Percentiles rank a stretch among this genome's conserved stretches.
phyloP scores from a whole-genome alignment of 1,284 basidiomycete genomes.

The Xerocomus tenax region DNA sequence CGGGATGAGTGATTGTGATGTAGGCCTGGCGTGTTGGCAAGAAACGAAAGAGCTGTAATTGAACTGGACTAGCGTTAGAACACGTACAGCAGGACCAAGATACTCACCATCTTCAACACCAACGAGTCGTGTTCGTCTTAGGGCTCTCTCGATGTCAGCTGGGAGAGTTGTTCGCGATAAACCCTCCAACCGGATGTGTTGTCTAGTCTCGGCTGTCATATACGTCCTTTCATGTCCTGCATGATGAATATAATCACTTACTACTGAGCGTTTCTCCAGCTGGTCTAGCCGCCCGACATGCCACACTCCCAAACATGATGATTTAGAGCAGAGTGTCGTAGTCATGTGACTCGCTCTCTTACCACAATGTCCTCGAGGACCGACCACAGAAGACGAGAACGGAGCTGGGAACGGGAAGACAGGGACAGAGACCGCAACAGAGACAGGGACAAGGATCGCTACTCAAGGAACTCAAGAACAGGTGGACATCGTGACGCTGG shows the following conservation, averaged over 20 bases:
- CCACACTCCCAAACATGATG: conserved; percentile 18
- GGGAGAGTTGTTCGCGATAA: conserved; percentile 48
- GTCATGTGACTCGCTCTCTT: conserved; percentile 26
- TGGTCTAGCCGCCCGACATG: conserved; percentile 12
- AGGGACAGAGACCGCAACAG: conserved; percentile 37
- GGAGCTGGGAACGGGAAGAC: conserved; percentile 60
- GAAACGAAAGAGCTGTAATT: conserved; percentile 53
- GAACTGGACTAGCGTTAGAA: conserved; percentile 36
- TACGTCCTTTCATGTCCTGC: conserved; percentile 7
- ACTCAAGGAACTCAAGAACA: conserved; percentile 30
- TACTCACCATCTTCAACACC: conserved; percentile 47
- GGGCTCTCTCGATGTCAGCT: conserved; percentile 47
- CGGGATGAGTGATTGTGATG: conserved; percentile 43
- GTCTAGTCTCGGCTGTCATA: conserved; percentile 22
- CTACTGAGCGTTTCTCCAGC: conserved; percentile 12
- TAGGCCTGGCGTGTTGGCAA: conserved; percentile 48
- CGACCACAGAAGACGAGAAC: conserved; percentile 53
- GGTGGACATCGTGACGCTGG: conserved; percentile 38
- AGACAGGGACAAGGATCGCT: conserved; percentile 27
- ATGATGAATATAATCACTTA: conserved; percentile 12
- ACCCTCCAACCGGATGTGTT: conserved; percentile 39
- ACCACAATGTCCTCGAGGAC: conserved; percentile 42
- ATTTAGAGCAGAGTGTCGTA: conserved; percentile 3
- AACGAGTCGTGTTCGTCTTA: conserved; percentile 40
- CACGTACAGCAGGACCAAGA: neutral